Base-by-base conservation (phyloP, 441 rosid genomes). In the Populus hybrid region DNA sequence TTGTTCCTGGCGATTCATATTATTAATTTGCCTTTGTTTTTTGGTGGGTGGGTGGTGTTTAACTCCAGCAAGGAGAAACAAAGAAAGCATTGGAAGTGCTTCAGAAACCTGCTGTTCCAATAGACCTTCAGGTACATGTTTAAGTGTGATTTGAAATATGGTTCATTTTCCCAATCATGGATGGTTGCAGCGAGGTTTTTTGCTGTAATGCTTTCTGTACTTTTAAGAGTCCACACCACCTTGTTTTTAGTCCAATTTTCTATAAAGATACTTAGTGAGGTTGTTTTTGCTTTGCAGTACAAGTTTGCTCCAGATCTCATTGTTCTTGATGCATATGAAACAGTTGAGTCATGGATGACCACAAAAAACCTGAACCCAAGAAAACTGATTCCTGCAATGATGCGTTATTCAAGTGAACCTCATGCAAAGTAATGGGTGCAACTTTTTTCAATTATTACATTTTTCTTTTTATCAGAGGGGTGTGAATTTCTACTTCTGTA, bases 321-420 rank as follows among this genome's bases (percentile, higher is more conserved):
- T 77, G 88, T 90, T 84, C 98, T 95, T 79, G 99, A 97, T 86
- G 97, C 99, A 21, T 97, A 97, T 83, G 99, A 97, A 89, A 95
- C 99, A 46, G 99, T 97, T 84, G 99, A 97, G 87, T 92, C 97
- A 78, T 97, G 99, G 98, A 93, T 97, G 98, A 84, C 92, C 76
- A 90, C 87, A 35, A 92, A 93, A 86, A 88, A 93, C 81, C 89
- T 97, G 74, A 92, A 95, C 75, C 98, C 99, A 20, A 89, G 98
- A 88, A 97, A 91, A 84, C 81, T 97, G 77, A 90, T 95, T 83
- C 97, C 99, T 84, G 98, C 99, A 76, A 93, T 97, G 99, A 91
- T 97, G 99, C 99, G 98, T 73, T 97, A 97, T 90, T 92, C 98
- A 82, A 93, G 96, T 81, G 99, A 95, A 88, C 98, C 98, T 86